A percentile compares a stretch with the other conserved stretches of the same genome.
These are phyloP conservation scores for Poa pratensis DNA, from an alignment of 176 grass and related monocot genomes.

Conservation along the genomic window DNA sequence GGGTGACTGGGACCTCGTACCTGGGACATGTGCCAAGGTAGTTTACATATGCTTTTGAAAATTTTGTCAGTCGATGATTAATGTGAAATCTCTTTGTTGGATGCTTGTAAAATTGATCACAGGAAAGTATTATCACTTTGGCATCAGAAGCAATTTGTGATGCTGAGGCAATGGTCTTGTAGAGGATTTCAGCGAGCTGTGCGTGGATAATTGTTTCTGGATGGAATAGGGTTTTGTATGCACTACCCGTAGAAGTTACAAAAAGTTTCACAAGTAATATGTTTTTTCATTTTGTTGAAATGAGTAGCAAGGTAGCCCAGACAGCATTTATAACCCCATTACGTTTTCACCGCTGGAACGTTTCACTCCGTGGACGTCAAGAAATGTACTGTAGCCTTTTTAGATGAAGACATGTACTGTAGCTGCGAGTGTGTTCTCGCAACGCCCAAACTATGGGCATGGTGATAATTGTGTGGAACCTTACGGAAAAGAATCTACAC, in stretches of 20 bases:
- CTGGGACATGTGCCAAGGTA: slow-evolving; percentile 54
- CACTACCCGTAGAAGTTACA: background rate
- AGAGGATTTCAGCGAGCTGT: slow-evolving; percentile 21
- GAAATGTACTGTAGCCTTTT: slow-evolving; percentile 59
- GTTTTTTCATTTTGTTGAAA: no score
- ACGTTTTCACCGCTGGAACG: slow-evolving; percentile 87
- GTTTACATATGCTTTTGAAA: background rate
- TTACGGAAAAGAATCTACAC: slow-evolving; percentile 77
- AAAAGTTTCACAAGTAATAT: no score
- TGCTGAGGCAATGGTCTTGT: slow-evolving; percentile 58
- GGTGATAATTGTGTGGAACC: slow-evolving; percentile 59
- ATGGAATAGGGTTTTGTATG: background rate
- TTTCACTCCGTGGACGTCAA: slow-evolving; percentile 88
- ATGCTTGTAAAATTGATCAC: background rate
- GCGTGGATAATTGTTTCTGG: background rate
- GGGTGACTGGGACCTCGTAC: slow-evolving; percentile 58
- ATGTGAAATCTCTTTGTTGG: background rate
- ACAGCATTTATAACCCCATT: slow-evolving; percentile 23
- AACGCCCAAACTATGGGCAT: slow-evolving; percentile 60
- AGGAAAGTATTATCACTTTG: slow-evolving; percentile 65
- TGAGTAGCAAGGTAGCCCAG: background rate
- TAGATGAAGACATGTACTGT: slow-evolving; percentile 1
- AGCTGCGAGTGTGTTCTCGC: slow-evolving; percentile 88
- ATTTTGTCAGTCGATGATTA: background rate
- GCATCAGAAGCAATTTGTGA: slow-evolving; percentile 49